Conservation (phyloP, 148 eudicot species). For the Chenopodium formosanum region DNA sequence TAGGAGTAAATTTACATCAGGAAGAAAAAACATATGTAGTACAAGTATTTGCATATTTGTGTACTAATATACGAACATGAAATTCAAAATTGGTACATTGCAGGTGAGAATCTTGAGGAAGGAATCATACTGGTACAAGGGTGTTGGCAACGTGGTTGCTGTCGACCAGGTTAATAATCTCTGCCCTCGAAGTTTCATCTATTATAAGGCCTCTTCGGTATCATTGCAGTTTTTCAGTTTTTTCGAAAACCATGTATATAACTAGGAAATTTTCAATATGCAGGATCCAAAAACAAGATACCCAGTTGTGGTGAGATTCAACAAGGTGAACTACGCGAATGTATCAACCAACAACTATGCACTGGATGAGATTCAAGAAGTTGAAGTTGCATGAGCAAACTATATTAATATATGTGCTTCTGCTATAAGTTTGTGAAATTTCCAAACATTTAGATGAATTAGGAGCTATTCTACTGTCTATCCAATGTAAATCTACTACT, state of each 20-base stretch:
- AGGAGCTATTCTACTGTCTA: slow-evolving; percentile 20
- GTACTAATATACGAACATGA: background rate
- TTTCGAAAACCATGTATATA: background rate
- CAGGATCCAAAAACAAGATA: slow-evolving; percentile 87
- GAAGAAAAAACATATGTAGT: no score
- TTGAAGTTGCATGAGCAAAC: slow-evolving; percentile 50
- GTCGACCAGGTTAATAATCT: slow-evolving; percentile 75
- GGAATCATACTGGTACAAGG: slow-evolving; percentile 97
- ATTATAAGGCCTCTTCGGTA: background rate
- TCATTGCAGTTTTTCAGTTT: background rate
- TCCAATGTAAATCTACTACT: slow-evolving; percentile 33
- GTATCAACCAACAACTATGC: slow-evolving; percentile 98
- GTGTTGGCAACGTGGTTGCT: slow-evolving; percentile 83
- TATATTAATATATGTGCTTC: slow-evolving; percentile 9
- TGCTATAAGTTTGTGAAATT: slow-evolving; percentile 20
- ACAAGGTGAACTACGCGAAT: slow-evolving; percentile 90
- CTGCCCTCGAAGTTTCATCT: background rate
- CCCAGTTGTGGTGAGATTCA: slow-evolving; percentile 95
- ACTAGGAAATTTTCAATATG: background rate
- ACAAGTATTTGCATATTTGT: no score
- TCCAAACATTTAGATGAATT: slow-evolving; percentile 27
- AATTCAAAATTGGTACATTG: background rate
- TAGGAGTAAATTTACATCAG: no score
- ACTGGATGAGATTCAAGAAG: slow-evolving; percentile 84
- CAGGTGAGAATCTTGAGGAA: slow-evolving; percentile 92